A percentile compares a stretch with the other conserved stretches of the same genome.
Conservation (phyloP, 2,329 filamentous ascomycete genomes). For the Aspergillus sp. region DNA sequence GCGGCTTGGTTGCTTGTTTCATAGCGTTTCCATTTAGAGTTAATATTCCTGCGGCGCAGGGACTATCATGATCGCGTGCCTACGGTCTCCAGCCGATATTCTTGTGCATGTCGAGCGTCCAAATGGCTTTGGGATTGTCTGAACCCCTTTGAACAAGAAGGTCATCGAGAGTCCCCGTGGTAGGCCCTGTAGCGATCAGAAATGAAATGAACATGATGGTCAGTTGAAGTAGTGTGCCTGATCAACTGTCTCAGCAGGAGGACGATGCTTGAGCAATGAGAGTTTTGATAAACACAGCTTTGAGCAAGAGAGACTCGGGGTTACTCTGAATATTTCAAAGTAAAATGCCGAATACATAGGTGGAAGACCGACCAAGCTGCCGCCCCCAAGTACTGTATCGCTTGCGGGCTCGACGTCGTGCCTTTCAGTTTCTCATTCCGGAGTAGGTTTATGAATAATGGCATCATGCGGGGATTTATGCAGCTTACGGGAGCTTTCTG, state of each 20-base stretch:
- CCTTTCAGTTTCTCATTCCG: neutral
- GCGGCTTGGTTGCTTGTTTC: neutral
- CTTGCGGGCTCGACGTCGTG: neutral
- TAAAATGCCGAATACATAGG: neutral
- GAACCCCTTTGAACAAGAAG: neutral
- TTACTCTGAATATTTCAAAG: neutral
- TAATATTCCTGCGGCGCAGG: neutral
- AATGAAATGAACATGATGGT: neutral
- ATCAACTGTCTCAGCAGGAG: neutral
- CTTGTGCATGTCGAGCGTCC: neutral
- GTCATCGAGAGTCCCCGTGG: neutral
- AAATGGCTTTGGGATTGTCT: neutral
- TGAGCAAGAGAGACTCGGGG: neutral
- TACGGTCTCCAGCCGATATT: neutral
- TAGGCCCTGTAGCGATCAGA: neutral
- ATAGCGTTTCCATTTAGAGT: neutral
- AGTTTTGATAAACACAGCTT: neutral
- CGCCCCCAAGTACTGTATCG: neutral
- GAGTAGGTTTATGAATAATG: neutral
- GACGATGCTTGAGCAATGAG: neutral
- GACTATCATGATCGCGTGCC: neutral
- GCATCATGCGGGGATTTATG: constrained; percentile 7
- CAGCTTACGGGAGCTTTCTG: neutral
- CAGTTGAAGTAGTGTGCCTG: neutral
- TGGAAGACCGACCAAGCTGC: neutral